These are phyloP conservation scores for Aphanomyces cochlioides DNA, from an alignment of 352 stramenopile species.

Conservation along the genomic window DNA sequence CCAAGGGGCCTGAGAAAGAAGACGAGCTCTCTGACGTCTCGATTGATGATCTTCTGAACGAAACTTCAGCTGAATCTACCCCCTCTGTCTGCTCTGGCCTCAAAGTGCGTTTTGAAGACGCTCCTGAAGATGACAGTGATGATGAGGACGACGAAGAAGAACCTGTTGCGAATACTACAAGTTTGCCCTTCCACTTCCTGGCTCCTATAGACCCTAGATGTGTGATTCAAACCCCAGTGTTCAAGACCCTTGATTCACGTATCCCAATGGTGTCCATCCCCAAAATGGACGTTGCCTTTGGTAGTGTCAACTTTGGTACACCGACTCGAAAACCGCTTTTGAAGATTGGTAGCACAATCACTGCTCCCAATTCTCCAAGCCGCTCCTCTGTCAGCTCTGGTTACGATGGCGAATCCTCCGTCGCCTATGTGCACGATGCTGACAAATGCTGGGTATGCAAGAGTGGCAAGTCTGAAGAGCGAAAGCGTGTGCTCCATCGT, in stretches of 20 bases:
- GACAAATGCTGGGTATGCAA: conserved; percentile 86
- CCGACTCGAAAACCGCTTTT: conserved; percentile 2
- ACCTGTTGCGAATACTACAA: conserved; percentile 50
- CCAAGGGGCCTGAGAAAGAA: conserved; percentile 23
- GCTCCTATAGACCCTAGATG: conserved; percentile 69
- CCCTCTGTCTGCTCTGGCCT: background rate
- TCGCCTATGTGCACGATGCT: conserved; percentile 63
- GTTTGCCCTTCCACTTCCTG: conserved; percentile 32
- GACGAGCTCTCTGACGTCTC: conserved; percentile 2
- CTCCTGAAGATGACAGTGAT: conserved; percentile 36
- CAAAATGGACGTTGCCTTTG: conserved; percentile 54
- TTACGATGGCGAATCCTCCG: conserved; percentile 43
- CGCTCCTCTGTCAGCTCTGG: conserved; percentile 31
- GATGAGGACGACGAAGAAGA: conserved; percentile 39
- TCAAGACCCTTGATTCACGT: conserved; percentile 71
- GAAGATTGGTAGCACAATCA: conserved; percentile 12
- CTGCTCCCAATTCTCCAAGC: conserved; percentile 18
- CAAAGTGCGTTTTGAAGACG: conserved; percentile 42
- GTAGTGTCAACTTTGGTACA: conserved; percentile 34
- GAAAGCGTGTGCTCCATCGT: conserved; percentile 77
- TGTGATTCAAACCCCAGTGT: conserved; percentile 70
- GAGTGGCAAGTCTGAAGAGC: conserved; percentile 72
- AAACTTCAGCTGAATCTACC: background rate
- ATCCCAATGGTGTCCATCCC: conserved; percentile 64
- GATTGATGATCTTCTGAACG: conserved; percentile 17